Conservation (phyloP, 805 yeast species). For the Starmerella scarabaei region DNA sequence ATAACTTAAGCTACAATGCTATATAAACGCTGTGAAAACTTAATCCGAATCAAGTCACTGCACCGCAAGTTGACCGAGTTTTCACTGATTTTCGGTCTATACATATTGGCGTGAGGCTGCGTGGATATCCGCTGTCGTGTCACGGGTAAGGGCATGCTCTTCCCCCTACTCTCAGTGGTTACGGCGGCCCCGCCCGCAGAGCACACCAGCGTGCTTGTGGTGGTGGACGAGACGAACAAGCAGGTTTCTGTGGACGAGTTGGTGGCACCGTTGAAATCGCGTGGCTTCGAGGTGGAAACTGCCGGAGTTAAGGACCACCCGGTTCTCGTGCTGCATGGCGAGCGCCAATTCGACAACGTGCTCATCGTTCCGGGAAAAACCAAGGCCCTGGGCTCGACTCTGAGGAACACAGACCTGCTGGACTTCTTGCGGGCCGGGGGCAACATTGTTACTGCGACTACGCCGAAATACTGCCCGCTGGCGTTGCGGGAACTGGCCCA, state of each 20-base stretch:
- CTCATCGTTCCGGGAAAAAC: slow-evolving; percentile 44
- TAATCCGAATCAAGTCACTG: too few species aligned
- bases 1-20: too few species aligned
- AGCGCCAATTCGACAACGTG: slow-evolving; percentile 40
- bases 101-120: too few species aligned
- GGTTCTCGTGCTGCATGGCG: slow-evolving; percentile 32
- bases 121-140: too few species aligned
- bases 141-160: too few species aligned
- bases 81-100: too few species aligned
- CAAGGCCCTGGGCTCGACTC: slow-evolving; percentile 30
- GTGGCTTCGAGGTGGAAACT: slow-evolving; percentile 27
- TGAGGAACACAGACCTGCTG: slow-evolving; percentile 40
- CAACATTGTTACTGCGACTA: slow-evolving; percentile 52
- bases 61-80: too few species aligned
- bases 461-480: slow-evolving; percentile 42
- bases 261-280: slow-evolving; percentile 22
- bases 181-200: slow-evolving; percentile 19
- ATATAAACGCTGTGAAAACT: too few species aligned
- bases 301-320: slow-evolving; percentile 25
- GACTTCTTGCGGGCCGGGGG: slow-evolving; percentile 59
- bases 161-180: too few species aligned
- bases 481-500: slow-evolving; percentile 53
- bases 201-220: slow-evolving; percentile 24
- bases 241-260: slow-evolving; percentile 13
- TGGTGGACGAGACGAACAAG: slow-evolving; percentile 22